Conservation (phyloP, 352 stramenopile genomes). For the Phytophthora pisi region DNA sequence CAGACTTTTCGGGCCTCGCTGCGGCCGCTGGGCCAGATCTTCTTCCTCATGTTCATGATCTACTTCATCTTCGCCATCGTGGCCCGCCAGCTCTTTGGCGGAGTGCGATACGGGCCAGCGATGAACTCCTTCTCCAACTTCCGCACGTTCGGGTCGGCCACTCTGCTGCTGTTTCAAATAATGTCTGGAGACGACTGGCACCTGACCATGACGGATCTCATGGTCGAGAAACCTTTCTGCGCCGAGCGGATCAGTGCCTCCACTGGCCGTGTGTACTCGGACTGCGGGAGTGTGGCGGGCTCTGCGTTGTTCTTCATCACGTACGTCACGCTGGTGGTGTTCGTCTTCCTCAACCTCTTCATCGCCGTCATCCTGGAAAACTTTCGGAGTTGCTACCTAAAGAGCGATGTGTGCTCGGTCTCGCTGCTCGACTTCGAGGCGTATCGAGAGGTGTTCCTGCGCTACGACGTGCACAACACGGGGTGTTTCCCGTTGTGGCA, state of each 20-base stretch:
- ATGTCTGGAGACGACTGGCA: slow-evolving; percentile 87
- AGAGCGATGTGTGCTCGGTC: slow-evolving; percentile 75
- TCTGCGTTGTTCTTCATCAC: slow-evolving; percentile 72
- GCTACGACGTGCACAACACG: slow-evolving; percentile 58
- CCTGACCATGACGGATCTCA: slow-evolving; percentile 84
- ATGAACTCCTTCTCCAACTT: slow-evolving; percentile 82
- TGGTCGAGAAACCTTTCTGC: slow-evolving; percentile 60
- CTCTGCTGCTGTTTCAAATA: slow-evolving; percentile 79
- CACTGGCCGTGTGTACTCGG: slow-evolving; percentile 52
- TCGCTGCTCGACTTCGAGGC: slow-evolving; percentile 78
- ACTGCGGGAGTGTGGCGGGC: slow-evolving; percentile 55
- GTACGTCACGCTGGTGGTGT: slow-evolving; percentile 80
- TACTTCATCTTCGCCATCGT: slow-evolving; percentile 86
- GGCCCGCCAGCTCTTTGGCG: slow-evolving; percentile 75
- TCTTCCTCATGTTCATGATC: slow-evolving; percentile 84
- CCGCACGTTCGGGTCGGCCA: slow-evolving; percentile 61
- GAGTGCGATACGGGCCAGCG: slow-evolving; percentile 55
- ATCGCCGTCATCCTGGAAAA: slow-evolving; percentile 86
- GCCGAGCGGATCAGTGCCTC: slow-evolving; percentile 44
- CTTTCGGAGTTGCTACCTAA: slow-evolving; percentile 81
- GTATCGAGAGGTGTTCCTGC: slow-evolving; percentile 73
- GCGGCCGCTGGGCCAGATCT: slow-evolving; percentile 72
- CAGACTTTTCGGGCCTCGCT: slow-evolving; percentile 78
- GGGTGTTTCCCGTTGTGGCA: slow-evolving; percentile 76
- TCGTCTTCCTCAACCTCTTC: slow-evolving; percentile 86